phyloP scores from a whole-genome alignment of 352 stramenopile genomes.

The Aphanomyces euteiches region DNA sequence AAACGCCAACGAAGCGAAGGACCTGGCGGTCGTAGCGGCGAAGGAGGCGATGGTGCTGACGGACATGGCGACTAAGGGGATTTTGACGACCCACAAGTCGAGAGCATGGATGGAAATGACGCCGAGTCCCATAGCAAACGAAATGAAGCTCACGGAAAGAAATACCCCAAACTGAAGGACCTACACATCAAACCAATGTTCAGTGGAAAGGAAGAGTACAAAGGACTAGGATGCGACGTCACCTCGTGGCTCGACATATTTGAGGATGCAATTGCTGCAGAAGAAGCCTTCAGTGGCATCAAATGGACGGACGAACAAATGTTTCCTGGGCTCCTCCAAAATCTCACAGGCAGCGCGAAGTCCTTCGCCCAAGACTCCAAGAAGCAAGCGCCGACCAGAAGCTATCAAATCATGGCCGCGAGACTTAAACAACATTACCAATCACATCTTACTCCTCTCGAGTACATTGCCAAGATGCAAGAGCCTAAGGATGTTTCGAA shows the following conservation, averaged over 20 bases:
- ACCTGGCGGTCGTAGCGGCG: not conserved
- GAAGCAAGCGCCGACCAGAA: not conserved
- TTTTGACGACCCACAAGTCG: not conserved
- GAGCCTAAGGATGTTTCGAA: not conserved
- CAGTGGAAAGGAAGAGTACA: constrained; percentile 3
- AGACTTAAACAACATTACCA: not conserved
- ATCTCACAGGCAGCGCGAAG: constrained; percentile 1
- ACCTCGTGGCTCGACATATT: not conserved
- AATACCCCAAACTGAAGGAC: not conserved
- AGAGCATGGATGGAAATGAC: not conserved
- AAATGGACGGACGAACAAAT: not conserved
- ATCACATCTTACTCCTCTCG: not conserved
- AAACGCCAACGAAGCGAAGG: not conserved
- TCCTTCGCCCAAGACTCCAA: not conserved
- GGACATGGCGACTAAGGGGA: not conserved
- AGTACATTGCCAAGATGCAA: not conserved
- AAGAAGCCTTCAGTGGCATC: not conserved
- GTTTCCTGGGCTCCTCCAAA: not conserved
- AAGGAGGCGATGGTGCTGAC: not conserved
- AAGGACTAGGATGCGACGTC: not conserved
- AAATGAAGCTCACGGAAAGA: not conserved
- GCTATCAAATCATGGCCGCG: not conserved
- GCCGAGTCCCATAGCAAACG: not conserved
- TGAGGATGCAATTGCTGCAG: not conserved
- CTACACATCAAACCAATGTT: not conserved